phyloP scores from a whole-genome alignment of 768 basidiomycete species.

The Pleurotus eryngii region DNA sequence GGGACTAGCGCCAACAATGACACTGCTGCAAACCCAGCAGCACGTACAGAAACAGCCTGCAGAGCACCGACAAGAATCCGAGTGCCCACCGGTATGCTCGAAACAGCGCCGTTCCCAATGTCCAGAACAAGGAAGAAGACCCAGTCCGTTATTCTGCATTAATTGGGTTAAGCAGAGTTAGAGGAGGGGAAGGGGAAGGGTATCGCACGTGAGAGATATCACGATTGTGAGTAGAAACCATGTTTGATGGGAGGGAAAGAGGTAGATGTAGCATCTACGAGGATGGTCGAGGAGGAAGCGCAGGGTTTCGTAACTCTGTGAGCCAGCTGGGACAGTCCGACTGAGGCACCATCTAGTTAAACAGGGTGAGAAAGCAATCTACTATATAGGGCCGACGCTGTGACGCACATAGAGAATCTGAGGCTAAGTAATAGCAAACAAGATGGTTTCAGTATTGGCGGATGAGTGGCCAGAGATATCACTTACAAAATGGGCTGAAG shows the following conservation, averaged over 20 bases:
- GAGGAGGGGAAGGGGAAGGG: neutral
- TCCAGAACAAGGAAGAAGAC: constrained; percentile 87
- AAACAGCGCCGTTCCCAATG: constrained; percentile 71
- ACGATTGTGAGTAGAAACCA: constrained; percentile 83
- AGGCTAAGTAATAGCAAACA: constrained; percentile 41
- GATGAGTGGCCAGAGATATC: neutral
- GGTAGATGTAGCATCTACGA: constrained; percentile 83
- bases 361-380: constrained; percentile 4
- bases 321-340: constrained; percentile 55
- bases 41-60: constrained; percentile 79
- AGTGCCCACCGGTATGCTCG: constrained; percentile 66
- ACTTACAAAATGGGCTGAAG: constrained; percentile 82
- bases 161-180: neutral
- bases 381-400: neutral
- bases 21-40: constrained; percentile 83
- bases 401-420: constrained; percentile 77
- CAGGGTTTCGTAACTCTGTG: constrained; percentile 72
- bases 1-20: constrained; percentile 71
- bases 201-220: constrained; percentile 63
- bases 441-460: too few species aligned
- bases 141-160: constrained; percentile 74
- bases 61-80: constrained; percentile 73
- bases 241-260: constrained; percentile 92
- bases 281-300: constrained; percentile 95
- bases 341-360: constrained; percentile 65